A percentile compares a stretch with the other conserved stretches of the same genome.
Evolutionary conservation across 1,284 basidiomycete species (phyloP).

Genomic region (Cerioporus squamosus): DNA sequence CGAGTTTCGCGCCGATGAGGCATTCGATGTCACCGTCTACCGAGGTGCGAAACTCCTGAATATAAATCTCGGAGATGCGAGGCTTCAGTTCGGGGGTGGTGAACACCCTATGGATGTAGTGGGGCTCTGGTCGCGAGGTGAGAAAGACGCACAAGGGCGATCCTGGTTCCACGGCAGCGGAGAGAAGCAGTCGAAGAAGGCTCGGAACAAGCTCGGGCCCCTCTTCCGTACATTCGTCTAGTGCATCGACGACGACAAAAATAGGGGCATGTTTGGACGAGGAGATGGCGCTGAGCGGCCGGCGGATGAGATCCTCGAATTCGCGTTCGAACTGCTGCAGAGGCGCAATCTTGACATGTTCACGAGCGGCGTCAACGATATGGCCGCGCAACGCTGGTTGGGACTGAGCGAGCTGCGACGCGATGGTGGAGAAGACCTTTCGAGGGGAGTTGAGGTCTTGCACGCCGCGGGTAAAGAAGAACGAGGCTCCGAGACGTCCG

Average conservation of each 20-base stretch:
- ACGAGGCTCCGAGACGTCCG: conserved; percentile 13
- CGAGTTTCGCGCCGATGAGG: too few relatives aligned
- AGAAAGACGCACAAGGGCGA: neutral
- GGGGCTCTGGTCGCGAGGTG: neutral
- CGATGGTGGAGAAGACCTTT: conserved; percentile 6
- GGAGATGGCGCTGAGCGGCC: neutral
- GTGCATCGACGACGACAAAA: neutral
- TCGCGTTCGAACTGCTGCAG: neutral
- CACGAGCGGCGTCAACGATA: neutral
- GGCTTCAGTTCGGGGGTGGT: too few relatives aligned
- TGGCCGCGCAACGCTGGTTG: neutral
- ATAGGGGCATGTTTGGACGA: neutral
- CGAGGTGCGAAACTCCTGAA: too few relatives aligned
- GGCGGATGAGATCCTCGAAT: neutral
- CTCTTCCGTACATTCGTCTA: conserved; percentile 6
- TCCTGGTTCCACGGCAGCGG: neutral
- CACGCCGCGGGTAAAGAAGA: conserved; percentile 10
- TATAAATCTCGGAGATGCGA: too few relatives aligned
- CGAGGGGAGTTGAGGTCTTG: neutral
- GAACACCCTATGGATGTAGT: too few relatives aligned
- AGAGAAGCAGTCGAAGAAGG: neutral
- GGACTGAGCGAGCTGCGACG: conserved; percentile 7
- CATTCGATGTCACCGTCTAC: too few relatives aligned
- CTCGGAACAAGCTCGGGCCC: neutral
- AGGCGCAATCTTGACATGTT: neutral